Evolutionary conservation across 2,329 filamentous ascomycete genomes (phyloP).

Genomic region (Parasarocladium wereldwijsianum): DNA sequence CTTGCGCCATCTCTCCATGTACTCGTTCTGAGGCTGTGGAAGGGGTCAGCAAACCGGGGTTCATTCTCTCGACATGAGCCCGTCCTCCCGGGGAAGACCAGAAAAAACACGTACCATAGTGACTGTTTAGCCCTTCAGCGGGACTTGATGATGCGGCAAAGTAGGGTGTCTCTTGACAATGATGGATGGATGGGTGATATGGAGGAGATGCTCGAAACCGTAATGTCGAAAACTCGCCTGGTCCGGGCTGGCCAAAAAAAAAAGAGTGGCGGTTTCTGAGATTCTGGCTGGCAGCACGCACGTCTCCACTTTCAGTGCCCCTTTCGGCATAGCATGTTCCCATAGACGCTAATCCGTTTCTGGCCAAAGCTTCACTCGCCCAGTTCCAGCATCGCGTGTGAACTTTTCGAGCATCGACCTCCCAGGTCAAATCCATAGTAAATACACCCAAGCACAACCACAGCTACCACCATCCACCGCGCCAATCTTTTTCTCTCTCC

Average conservation of each 20-base stretch:
- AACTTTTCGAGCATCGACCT: constrained; percentile 4
- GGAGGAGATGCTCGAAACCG: constrained; percentile 3
- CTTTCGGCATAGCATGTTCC: constrained; percentile 1
- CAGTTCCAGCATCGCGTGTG: constrained; percentile 1
- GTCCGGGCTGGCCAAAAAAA: constrained; percentile 3
- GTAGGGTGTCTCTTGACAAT: not conserved
- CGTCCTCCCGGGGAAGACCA: not conserved
- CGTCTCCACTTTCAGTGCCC: too few species aligned
- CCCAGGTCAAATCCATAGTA: too few species aligned
- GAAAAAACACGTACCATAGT: constrained; percentile 17
- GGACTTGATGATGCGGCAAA: constrained; percentile 8
- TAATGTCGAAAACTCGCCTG: constrained; percentile 12
- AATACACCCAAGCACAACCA: not conserved
- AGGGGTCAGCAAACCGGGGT: constrained; percentile 9
- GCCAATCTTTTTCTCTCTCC: not conserved
- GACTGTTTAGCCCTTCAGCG: constrained; percentile 12
- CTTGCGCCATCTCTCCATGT: constrained; percentile 57
- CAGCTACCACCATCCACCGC: not conserved
- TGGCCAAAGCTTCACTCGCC: constrained; percentile 1
- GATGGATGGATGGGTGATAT: too few species aligned
- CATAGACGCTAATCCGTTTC: not conserved
- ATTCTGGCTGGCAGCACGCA: too few species aligned
- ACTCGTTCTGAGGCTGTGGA: constrained; percentile 59
- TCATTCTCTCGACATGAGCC: not conserved
- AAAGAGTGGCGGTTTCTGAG: constrained; percentile 6